Conservation (phyloP, 2,329 filamentous ascomycete species). For the Emmonsiellopsis sp. region DNA sequence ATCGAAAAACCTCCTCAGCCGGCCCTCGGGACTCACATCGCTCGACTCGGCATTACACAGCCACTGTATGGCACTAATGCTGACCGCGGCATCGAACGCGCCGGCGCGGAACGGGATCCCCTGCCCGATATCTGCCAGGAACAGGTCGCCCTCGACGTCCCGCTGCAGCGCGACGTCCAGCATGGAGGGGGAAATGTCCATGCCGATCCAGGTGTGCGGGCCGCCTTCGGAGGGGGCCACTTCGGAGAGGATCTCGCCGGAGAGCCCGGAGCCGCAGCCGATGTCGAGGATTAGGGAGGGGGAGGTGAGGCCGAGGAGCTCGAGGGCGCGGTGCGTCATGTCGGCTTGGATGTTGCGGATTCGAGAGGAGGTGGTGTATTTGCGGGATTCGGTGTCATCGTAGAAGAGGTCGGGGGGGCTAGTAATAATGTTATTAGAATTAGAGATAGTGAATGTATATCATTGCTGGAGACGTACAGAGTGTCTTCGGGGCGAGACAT, state of each 20-base stretch:
- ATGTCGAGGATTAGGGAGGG: conserved; percentile 89
- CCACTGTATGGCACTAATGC: conserved; percentile 96
- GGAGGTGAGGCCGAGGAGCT: conserved; percentile 69
- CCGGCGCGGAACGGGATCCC: conserved; percentile 89
- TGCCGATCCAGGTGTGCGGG: conserved; percentile 91
- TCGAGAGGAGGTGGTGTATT: conserved; percentile 93
- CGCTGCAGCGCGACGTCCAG: conserved; percentile 86
- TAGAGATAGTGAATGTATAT: not conserved
- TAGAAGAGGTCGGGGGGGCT: conserved; percentile 96
- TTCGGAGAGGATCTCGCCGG: conserved; percentile 83
- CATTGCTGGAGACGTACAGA: conserved; percentile 51
- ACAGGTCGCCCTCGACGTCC: conserved; percentile 86
- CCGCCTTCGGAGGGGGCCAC: conserved; percentile 61
- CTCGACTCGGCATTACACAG: conserved; percentile 89
- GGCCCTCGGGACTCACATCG: conserved; percentile 69
- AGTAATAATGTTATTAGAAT: conserved; percentile 4
- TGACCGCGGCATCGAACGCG: conserved; percentile 88
- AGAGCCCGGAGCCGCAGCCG: conserved; percentile 92
- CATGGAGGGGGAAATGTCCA: conserved; percentile 95
- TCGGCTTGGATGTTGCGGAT: conserved; percentile 91
- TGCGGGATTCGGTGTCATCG: conserved; percentile 87
- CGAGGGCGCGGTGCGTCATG: conserved; percentile 89
- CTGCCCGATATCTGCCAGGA: conserved; percentile 91
- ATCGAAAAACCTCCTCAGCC: conserved; percentile 81
- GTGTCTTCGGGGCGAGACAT: conserved; percentile 98